Percentiles rank a stretch among this genome's conserved stretches.
phyloP scores from a whole-genome alignment of 2,329 filamentous ascomycete genomes.

The Juglanconis sp. region DNA sequence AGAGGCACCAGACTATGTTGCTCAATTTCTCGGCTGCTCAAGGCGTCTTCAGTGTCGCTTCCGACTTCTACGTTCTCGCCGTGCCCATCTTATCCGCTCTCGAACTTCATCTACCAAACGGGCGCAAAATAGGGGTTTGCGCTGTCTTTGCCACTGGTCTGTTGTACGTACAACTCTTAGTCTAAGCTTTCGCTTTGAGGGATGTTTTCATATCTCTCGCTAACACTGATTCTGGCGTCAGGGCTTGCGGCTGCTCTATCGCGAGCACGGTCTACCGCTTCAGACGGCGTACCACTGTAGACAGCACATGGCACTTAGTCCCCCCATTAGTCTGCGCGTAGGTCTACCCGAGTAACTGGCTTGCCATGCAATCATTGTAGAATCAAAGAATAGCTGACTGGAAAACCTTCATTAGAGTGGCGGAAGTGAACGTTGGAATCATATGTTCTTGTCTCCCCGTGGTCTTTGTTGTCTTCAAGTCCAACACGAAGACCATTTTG shows the following conservation, averaged over 20 bases:
- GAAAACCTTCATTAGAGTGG: background rate
- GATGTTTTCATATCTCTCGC: background rate
- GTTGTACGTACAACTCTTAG: background rate
- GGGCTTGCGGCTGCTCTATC: background rate
- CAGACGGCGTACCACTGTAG: background rate
- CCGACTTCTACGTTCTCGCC: background rate
- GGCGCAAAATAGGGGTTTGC: background rate
- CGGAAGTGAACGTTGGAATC: slow-evolving; percentile 4
- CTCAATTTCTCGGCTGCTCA: background rate
- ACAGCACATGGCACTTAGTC: background rate
- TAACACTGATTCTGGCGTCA: background rate
- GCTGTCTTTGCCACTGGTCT: slow-evolving; percentile 4
- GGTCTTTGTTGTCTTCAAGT: slow-evolving; percentile 1
- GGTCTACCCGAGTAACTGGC: background rate
- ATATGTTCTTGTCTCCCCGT: slow-evolving; percentile 2
- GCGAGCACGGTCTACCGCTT: background rate
- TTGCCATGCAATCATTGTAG: background rate
- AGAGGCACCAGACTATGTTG: background rate
- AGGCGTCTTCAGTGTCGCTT: background rate
- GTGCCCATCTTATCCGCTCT: slow-evolving; percentile 1
- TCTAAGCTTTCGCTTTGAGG: background rate
- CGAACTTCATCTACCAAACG: background rate
- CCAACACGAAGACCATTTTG: background rate
- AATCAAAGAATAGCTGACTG: background rate
- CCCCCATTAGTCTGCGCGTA: background rate